Evolutionary conservation across 2,329 filamentous ascomycete genomes (phyloP).

Genomic region (Trichoderma lentiforme): DNA sequence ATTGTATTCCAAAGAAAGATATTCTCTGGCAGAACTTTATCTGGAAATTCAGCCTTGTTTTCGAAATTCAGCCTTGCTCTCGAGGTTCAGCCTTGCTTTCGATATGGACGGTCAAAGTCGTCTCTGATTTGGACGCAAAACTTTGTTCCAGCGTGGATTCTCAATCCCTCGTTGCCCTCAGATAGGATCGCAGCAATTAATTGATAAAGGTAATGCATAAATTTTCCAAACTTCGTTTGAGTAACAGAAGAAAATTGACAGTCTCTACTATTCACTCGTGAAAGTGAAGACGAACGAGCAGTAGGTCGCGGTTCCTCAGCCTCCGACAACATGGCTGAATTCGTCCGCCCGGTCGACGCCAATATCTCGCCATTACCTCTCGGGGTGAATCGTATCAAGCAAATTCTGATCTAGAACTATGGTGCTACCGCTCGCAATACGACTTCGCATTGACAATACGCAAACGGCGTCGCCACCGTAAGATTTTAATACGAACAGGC

Average conservation of each 20-base stretch:
- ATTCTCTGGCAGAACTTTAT: not conserved
- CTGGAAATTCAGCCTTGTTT: not conserved
- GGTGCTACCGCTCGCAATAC: no score
- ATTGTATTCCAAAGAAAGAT: not conserved
- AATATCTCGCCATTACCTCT: no score
- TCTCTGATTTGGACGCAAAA: not conserved
- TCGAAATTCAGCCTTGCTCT: not conserved
- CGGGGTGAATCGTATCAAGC: no score
- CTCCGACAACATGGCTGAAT: no score
- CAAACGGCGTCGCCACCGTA: no score
- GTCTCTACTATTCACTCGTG: not conserved
- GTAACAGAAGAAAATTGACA: not conserved
- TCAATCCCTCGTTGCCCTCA: not conserved
- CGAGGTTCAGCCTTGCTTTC: not conserved
- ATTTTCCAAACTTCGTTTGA: not conserved
- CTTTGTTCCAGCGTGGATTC: not conserved
- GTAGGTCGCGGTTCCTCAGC: not conserved
- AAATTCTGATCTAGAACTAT: no score
- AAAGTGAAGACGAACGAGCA: not conserved
- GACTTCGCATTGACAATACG: no score
- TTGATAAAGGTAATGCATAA: not conserved
- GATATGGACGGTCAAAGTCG: not conserved
- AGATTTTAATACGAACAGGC: no score
- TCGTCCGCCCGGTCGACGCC: no score
- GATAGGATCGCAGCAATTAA: not conserved